These are phyloP conservation scores for Penicillium goetzii DNA, from an alignment of 495 filamentous ascomycete genomes.

Conservation along the genomic window DNA sequence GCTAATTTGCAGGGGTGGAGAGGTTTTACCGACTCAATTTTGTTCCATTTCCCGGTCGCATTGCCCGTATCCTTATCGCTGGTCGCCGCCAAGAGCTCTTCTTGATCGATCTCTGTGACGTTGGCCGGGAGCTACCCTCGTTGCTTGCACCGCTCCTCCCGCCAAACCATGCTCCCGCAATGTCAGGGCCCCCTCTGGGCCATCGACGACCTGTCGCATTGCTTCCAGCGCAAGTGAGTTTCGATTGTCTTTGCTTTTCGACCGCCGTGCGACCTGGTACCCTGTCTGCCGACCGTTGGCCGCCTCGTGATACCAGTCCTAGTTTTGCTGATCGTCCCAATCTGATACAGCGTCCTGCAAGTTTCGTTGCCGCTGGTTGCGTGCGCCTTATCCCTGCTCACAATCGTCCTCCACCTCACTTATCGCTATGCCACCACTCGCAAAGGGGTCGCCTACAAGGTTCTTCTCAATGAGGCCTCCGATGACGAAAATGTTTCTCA, in stretches of 20 bases:
- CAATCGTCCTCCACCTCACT: slow-evolving; percentile 57
- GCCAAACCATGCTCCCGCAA: slow-evolving; percentile 64
- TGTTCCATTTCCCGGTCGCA: slow-evolving; percentile 10
- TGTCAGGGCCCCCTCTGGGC: slow-evolving; percentile 84
- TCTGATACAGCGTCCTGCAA: slow-evolving; percentile 72
- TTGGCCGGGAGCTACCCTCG: slow-evolving; percentile 21
- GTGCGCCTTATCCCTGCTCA: slow-evolving; percentile 69
- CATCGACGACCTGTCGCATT: slow-evolving; percentile 83
- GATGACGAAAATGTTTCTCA: slow-evolving; percentile 51
- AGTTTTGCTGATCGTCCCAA: slow-evolving; percentile 23
- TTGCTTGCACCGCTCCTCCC: slow-evolving; percentile 20
- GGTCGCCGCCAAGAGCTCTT: slow-evolving; percentile 6
- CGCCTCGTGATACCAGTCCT: neutral
- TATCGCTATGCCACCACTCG: slow-evolving; percentile 55
- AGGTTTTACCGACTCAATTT: neutral
- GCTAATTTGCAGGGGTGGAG: slow-evolving; percentile 20
- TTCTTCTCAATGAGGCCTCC: slow-evolving; percentile 43
- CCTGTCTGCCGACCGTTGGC: slow-evolving; percentile 15
- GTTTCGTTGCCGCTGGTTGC: slow-evolving; percentile 77
- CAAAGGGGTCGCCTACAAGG: slow-evolving; percentile 39
- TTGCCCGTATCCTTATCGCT: slow-evolving; percentile 7
- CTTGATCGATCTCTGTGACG: slow-evolving; percentile 12
- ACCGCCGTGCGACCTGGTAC: slow-evolving; percentile 6
- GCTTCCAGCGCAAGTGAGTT: slow-evolving; percentile 85
- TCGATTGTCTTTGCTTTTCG: neutral